Conservation (phyloP, 768 basidiomycete species). For the Chalciporus sphaerocephalus region DNA sequence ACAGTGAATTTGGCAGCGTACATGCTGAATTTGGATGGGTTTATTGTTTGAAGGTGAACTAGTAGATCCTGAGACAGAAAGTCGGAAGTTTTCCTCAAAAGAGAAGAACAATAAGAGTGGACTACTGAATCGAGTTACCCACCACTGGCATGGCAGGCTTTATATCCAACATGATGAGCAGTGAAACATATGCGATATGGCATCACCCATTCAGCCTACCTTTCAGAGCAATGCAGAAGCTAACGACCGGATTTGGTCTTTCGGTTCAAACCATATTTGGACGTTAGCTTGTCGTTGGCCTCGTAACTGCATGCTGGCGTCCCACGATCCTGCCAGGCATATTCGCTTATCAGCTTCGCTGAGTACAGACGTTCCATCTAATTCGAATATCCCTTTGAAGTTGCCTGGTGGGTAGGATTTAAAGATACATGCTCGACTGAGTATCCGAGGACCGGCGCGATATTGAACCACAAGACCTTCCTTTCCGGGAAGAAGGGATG, state of each 20-base stretch:
- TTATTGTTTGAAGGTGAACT: constrained; percentile 26
- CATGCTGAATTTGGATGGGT: constrained; percentile 24
- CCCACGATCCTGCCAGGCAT: background rate
- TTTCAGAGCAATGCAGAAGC: constrained; percentile 17
- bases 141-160: constrained; percentile 12
- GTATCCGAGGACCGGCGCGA: background rate
- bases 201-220: constrained; percentile 26
- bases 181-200: too few relatives aligned
- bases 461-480: constrained; percentile 12
- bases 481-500: constrained; percentile 16
- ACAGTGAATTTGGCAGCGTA: constrained; percentile 23
- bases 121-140: constrained; percentile 18
- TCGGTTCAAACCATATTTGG: constrained; percentile 27
- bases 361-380: background rate
- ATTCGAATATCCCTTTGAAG: constrained; percentile 25
- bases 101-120: constrained; percentile 31
- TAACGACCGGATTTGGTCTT: constrained; percentile 20
- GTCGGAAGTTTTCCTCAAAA: constrained; percentile 3
- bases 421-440: background rate
- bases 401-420: constrained; percentile 1
- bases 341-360: constrained; percentile 2
- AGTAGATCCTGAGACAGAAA: background rate
- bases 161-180: too few relatives aligned
- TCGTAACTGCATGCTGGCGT: background rate
- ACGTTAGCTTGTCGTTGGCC: constrained; percentile 21